These are phyloP conservation scores for Apiospora rasikravindrae DNA, from an alignment of 2,329 filamentous ascomycete genomes.

Conservation along the genomic window DNA sequence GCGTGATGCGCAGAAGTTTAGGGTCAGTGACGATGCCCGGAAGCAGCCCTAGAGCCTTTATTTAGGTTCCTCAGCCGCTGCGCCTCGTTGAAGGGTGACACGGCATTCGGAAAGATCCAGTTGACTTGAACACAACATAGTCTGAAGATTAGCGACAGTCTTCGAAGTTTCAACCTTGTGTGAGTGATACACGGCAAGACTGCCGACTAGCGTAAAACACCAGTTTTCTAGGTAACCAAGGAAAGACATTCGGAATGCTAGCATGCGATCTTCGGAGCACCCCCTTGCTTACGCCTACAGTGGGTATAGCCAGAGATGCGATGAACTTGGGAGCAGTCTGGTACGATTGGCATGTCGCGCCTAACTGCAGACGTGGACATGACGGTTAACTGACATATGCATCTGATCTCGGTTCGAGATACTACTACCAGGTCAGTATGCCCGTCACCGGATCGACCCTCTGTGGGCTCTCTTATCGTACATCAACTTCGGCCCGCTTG, in stretches of 20 bases:
- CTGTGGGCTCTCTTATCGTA: neutral
- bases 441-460: neutral
- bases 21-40: neutral
- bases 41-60: neutral
- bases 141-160: conserved; percentile 30
- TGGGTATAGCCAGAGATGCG: conserved; percentile 2
- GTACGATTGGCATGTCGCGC: conserved; percentile 5
- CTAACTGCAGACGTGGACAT: neutral
- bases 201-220: conserved; percentile 27
- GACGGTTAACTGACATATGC: conserved; percentile 9
- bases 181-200: conserved; percentile 26
- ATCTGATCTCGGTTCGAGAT: neutral
- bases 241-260: conserved; percentile 30
- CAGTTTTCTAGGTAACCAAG: conserved; percentile 30
- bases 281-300: neutral
- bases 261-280: conserved; percentile 1
- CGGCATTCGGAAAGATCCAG: conserved; percentile 37
- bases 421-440: neutral
- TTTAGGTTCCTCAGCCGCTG: conserved; percentile 5
- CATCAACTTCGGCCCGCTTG: neutral
- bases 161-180: conserved; percentile 35
- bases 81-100: conserved; percentile 29
- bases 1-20: neutral
- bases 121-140: conserved; percentile 30
- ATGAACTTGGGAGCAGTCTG: neutral